These are phyloP conservation scores for Calonectria crousiana DNA, from an alignment of 2,329 filamentous ascomycete species.

Conservation along the genomic window DNA sequence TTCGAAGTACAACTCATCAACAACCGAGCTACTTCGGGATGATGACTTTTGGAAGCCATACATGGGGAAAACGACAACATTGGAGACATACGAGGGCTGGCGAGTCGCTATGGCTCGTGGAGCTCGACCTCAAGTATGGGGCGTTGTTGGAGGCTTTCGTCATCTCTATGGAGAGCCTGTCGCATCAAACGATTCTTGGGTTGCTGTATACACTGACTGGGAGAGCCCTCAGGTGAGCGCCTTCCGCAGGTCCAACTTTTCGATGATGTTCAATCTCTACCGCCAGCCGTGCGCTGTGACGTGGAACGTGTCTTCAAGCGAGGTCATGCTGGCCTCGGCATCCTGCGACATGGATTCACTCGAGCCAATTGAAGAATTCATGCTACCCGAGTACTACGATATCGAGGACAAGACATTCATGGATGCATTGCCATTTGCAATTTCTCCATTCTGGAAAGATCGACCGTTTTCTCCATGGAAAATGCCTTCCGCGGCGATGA, in stretches of 20 bases:
- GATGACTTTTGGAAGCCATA: no score
- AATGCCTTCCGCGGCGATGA: no score
- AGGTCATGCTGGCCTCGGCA: background rate
- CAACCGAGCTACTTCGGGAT: no score
- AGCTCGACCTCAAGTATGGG: background rate
- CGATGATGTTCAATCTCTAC: background rate
- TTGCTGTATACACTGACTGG: background rate
- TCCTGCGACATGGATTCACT: background rate
- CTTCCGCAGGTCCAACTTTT: background rate
- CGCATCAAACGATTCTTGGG: background rate
- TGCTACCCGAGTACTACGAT: background rate
- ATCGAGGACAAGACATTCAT: background rate
- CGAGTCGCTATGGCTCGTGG: background rate
- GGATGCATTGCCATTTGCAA: background rate
- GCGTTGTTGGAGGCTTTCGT: background rate
- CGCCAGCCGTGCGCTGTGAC: background rate
- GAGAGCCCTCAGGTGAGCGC: background rate
- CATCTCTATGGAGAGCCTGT: background rate
- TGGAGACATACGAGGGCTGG: no score
- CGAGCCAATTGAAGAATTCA: background rate
- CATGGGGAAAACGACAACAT: no score
- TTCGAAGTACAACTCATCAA: no score
- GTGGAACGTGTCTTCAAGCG: background rate
- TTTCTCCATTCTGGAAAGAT: no score
- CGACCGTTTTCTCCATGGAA: no score